phyloP scores from a whole-genome alignment of 2,329 filamentous ascomycete genomes.

The Berkeleyomyces basicola region DNA sequence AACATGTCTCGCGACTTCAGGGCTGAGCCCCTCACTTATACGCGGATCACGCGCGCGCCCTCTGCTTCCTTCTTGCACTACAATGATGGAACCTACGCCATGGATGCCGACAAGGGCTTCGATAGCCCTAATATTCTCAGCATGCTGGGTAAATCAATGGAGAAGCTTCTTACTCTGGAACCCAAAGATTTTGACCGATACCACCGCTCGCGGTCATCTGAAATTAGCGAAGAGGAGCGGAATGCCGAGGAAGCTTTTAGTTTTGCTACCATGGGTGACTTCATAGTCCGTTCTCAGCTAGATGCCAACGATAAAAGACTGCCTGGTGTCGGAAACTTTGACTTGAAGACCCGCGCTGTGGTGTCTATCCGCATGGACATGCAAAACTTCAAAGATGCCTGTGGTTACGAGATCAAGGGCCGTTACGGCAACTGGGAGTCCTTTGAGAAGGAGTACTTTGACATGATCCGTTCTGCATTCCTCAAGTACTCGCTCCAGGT shows the following conservation, averaged over 20 bases:
- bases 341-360: slow-evolving; percentile 88
- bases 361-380: slow-evolving; percentile 83
- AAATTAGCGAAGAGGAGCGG: slow-evolving; percentile 55
- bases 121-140: slow-evolving; percentile 74
- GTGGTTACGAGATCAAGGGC: slow-evolving; percentile 72
- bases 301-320: slow-evolving; percentile 77
- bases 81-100: slow-evolving; percentile 75
- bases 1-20: slow-evolving; percentile 53
- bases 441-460: slow-evolving; percentile 87
- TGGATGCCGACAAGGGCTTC: slow-evolving; percentile 89
- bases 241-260: slow-evolving; percentile 65
- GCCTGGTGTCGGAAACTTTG: slow-evolving; percentile 85
- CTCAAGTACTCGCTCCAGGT: slow-evolving; percentile 95
- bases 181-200: slow-evolving; percentile 78
- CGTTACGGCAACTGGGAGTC: slow-evolving; percentile 71
- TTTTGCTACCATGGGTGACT: slow-evolving; percentile 71
- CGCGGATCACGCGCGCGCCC: slow-evolving; percentile 53
- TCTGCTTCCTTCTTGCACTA: slow-evolving; percentile 67
- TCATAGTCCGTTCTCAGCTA: slow-evolving; percentile 87
- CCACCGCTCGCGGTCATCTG: slow-evolving; percentile 47
- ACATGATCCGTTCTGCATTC: slow-evolving; percentile 90
- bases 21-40: slow-evolving; percentile 48
- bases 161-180: slow-evolving; percentile 76
- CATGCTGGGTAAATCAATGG: slow-evolving; percentile 89
- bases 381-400: slow-evolving; percentile 50